These are phyloP conservation scores for Puccinia brachypodii DNA, from an alignment of 1,284 basidiomycete species.

Conservation along the genomic window DNA sequence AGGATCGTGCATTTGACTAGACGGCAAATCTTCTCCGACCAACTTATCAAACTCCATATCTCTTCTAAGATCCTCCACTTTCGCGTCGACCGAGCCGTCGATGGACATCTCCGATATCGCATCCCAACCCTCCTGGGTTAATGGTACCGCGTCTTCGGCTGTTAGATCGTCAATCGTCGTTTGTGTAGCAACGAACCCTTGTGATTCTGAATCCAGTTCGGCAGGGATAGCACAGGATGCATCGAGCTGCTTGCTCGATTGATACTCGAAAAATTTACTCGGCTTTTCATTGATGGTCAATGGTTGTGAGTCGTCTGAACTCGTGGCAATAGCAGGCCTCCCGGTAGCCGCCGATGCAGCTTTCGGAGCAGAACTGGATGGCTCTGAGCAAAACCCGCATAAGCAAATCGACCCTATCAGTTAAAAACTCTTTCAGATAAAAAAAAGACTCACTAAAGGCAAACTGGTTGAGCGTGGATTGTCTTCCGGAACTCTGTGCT, in stretches of 20 bases:
- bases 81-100: neutral
- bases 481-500: conserved; percentile 14
- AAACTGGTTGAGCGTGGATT: conserved; percentile 41
- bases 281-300: neutral
- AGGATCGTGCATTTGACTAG: conserved; percentile 42
- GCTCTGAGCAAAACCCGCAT: neutral
- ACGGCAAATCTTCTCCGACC: conserved; percentile 25
- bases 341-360: neutral
- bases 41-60: conserved; percentile 18
- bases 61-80: neutral
- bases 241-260: neutral
- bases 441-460: conserved; percentile 34
- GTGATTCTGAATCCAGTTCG: conserved; percentile 8
- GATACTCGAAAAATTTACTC: conserved; percentile 35
- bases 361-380: neutral
- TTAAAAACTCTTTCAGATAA: neutral
- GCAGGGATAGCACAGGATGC: neutral
- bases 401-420: neutral
- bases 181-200: neutral
- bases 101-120: conserved; percentile 21
- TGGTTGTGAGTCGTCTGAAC: neutral
- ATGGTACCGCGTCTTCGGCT: conserved; percentile 16
- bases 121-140: conserved; percentile 36
- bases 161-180: conserved; percentile 23
- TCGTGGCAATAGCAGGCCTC: neutral